Conservation (phyloP, 331 rosid species). For the Malus hybrid region DNA sequence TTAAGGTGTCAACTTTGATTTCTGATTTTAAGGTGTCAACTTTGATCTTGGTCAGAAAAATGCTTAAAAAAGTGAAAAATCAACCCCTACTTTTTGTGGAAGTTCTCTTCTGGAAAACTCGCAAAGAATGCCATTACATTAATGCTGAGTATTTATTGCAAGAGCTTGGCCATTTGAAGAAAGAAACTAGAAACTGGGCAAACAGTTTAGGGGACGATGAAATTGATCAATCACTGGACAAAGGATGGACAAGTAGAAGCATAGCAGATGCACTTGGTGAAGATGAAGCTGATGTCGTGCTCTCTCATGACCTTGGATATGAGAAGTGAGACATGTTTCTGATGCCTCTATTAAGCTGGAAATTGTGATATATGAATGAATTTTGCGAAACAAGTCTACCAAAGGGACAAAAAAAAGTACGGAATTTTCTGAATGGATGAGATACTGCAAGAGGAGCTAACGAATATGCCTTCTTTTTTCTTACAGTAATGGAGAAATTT, state of each 20-base stretch:
- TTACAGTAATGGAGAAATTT: constrained; percentile 31
- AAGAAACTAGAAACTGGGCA: constrained; percentile 44
- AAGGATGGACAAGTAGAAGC: constrained; percentile 49
- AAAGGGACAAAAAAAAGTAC: neutral
- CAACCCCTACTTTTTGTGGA: constrained; percentile 91
- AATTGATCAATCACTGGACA: constrained; percentile 38
- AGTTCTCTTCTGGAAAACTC: constrained; percentile 85
- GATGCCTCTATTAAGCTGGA: neutral
- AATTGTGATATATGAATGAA: no score
- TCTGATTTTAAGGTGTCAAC: constrained; percentile 77
- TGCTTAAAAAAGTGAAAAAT: constrained; percentile 80
- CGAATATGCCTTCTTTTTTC: neutral
- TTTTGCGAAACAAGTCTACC: no score
- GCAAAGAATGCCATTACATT: constrained; percentile 83
- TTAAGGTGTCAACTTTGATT: constrained; percentile 60
- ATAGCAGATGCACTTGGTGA: constrained; percentile 98
- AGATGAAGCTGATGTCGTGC: constrained; percentile 88
- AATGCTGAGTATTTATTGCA: constrained; percentile 76
- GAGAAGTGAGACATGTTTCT: constrained; percentile 41
- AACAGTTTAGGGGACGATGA: constrained; percentile 31
- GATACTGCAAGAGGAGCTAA: constrained; percentile 8
- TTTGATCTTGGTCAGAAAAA: constrained; percentile 66
- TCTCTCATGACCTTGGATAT: constrained; percentile 46
- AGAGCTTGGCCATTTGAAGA: constrained; percentile 68
- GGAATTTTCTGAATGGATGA: neutral